Base-by-base conservation (phyloP, 2,329 filamentous ascomycete genomes). In the Penicillium aurantiogriseum region DNA sequence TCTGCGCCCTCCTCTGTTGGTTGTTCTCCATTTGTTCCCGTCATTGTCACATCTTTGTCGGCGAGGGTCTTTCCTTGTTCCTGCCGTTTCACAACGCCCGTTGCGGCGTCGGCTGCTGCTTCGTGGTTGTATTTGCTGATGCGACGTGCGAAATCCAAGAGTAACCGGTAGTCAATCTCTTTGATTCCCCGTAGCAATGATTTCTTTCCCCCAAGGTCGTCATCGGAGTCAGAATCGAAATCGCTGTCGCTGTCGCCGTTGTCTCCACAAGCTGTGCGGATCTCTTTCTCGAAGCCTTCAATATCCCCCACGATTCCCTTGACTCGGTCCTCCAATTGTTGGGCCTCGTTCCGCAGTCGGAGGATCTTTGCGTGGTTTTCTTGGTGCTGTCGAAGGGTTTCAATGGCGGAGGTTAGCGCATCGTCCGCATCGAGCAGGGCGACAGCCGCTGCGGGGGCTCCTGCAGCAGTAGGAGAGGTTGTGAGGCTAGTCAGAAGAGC, bases 71-170 rank as follows among this genome's bases (percentile, higher is more conserved):
- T 27, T 11, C 54, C 58, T 56, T 58, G 56, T 44, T 55, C 60
- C 50, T 66, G 58, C 43, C 56, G 59, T 45, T 59, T 67, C 11
- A 44, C 63, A 11, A 58, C 59, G 19, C 72, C 70, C 2, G 67
- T 69, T 19, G 73, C 71, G 11, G 76, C 77, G 63, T 79, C 77
- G 11, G 74, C 71, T 29, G 76, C 76, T 0, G 77, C 78, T 54
- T 76, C 69, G 19, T 74, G 71, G 53, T 80, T 79, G 58, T 79
- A 79, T 63, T 77, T 78, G 68, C 77, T 79, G 45, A 80, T 79
- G 21, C 77, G 68, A 5, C 77, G 72, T 4, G 78, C 77, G 51
- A 80, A 80, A 31, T 77, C 72, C 15, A 80, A 66, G 0, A 80
- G 69, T 2, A 78, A 63, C 36, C 70, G 70, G 59, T 79, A 80